phyloP scores from a whole-genome alignment of 2,329 filamentous ascomycete species.

The Pestalotiopsis sp. region DNA sequence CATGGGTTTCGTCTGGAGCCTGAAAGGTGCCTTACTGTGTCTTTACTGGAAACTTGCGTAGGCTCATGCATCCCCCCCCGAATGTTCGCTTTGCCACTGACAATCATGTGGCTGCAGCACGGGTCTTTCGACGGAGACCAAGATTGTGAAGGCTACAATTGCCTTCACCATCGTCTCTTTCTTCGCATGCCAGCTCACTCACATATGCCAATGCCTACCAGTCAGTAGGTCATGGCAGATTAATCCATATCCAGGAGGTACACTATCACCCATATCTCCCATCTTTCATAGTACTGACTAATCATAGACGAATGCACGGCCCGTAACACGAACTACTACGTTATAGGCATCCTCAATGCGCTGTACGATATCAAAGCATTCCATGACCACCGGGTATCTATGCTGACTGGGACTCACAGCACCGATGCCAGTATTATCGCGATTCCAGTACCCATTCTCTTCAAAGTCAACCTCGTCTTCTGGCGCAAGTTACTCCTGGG shows the following conservation, averaged over 20 bases:
- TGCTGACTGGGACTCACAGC: not conserved
- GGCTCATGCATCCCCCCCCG: not conserved
- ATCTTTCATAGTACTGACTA: not conserved
- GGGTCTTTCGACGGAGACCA: slow-evolving; percentile 3
- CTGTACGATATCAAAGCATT: not conserved
- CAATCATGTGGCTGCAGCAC: not conserved
- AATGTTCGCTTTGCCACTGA: not conserved
- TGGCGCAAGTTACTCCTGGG: slow-evolving; percentile 10
- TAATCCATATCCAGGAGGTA: slow-evolving; percentile 12
- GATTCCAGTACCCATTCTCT: slow-evolving; percentile 13
- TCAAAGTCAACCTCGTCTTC: slow-evolving; percentile 8
- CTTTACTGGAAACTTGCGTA: not conserved
- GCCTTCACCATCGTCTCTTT: slow-evolving; percentile 1
- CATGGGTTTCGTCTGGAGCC: slow-evolving; percentile 11
- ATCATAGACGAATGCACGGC: slow-evolving; percentile 12
- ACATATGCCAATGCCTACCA: slow-evolving; percentile 13
- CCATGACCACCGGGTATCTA: not conserved
- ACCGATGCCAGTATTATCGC: slow-evolving; percentile 9
- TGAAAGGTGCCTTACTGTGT: slow-evolving; percentile 11
- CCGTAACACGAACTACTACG: slow-evolving; percentile 13
- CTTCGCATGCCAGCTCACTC: not conserved
- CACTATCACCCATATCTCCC: not conserved
- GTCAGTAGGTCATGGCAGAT: slow-evolving; percentile 15
- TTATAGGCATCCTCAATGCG: slow-evolving; percentile 10
- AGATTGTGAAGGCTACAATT: slow-evolving; percentile 3